Percentiles rank a stretch among this genome's conserved stretches.
Conservation (phyloP, 768 basidiomycete species). For the Xerocomellus dryophilus region DNA sequence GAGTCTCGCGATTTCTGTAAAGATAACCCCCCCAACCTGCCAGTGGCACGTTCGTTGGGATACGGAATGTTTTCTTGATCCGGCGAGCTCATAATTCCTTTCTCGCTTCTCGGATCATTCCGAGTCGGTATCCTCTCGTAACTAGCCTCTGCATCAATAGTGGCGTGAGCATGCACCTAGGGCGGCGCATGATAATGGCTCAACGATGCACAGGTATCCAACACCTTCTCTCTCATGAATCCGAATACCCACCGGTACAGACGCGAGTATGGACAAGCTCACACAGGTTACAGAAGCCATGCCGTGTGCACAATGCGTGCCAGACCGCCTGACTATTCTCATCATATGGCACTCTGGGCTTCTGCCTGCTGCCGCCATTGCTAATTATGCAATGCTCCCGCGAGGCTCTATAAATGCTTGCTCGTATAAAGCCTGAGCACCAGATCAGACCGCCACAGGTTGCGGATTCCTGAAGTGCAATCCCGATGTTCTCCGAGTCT, state of each 20-base stretch:
- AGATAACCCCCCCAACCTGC: background rate
- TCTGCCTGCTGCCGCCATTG: background rate
- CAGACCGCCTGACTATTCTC: background rate
- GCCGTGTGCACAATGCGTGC: background rate
- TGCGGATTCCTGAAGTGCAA: background rate
- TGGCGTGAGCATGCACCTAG: background rate
- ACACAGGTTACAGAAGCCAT: background rate
- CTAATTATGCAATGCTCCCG: conserved; percentile 4
- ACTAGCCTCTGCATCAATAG: background rate
- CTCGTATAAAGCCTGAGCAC: background rate
- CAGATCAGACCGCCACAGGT: background rate
- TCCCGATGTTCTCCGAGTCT: conserved; percentile 20
- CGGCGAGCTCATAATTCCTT: background rate
- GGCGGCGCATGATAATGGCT: background rate
- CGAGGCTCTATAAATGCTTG: background rate
- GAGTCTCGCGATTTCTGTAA: background rate
- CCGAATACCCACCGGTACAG: background rate
- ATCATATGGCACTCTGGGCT: conserved; percentile 5
- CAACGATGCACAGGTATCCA: background rate
- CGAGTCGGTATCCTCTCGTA: background rate
- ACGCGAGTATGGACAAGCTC: background rate
- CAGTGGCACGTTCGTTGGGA: conserved; percentile 8
- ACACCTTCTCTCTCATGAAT: background rate
- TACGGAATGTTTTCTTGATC: background rate
- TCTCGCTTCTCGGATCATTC: background rate